Base-by-base conservation (phyloP, 2,329 filamentous ascomycete species). In the Colletotrichum scovillei region DNA sequence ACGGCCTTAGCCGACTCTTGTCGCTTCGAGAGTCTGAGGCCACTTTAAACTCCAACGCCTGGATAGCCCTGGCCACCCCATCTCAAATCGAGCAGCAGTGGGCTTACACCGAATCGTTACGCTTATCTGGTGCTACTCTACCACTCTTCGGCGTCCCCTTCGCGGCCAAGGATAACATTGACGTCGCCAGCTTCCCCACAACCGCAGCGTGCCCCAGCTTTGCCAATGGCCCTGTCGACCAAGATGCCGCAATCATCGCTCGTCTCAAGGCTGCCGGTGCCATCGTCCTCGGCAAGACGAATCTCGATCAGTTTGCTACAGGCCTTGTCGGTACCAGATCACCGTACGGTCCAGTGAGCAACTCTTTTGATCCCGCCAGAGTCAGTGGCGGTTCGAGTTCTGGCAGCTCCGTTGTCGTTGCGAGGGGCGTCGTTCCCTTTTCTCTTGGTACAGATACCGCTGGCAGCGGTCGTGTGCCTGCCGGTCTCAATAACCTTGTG, bases 231-330 rank as follows among this genome's bases (percentile, higher is more conserved):
- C 86, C 88, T 0, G 82, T 78, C 81, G 81, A 80, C 22, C 78
- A 82, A 7, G 87, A 86, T 49, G 85, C 88, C 0, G 80, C 82
- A 0, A 86, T 89, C 1, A 84, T 90, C 9, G 79, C 86, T 7
- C 85, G 81, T 28, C 80, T 91, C 19, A 84, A 88, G 26, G 82
- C 84, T 0, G 85, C 87, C 8, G 90, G 90, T 0, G 90, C 87
- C 1, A 80, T 92, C 1, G 84, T 89, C 38, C 82, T 92, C 35
- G 90, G 90, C 9, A 92, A 92, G 76, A 86, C 86, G 4, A 89
- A 88, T 75, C 83, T 92, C 63, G 90, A 92, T 74, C 90, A 92
- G 76, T 86, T 92, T 7, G 90, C 90, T 1, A 92, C 90, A 0
- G 90, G 91, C 0, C 84, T 92, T 4, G 89, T 88, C 7, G 91